These are phyloP conservation scores for Leucogyrophana mollusca DNA, from an alignment of 768 basidiomycete genomes.

Conservation along the genomic window DNA sequence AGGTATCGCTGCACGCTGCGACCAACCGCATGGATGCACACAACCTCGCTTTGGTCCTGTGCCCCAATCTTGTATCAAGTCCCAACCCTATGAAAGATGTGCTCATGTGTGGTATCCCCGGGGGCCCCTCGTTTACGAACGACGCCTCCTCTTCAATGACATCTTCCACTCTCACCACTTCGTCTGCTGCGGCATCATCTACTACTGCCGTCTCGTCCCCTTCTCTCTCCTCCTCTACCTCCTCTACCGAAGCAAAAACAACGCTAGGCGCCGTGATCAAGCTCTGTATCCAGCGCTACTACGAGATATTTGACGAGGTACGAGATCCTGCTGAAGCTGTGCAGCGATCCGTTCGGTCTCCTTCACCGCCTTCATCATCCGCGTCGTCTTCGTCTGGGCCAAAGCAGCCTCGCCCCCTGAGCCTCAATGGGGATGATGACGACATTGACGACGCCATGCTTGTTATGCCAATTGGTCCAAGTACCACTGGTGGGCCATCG, in stretches of 20 bases:
- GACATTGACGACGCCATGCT: slow-evolving; percentile 76
- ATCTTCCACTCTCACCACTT: slow-evolving; percentile 9
- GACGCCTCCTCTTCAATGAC: slow-evolving; percentile 21
- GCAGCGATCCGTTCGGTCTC: slow-evolving; percentile 24
- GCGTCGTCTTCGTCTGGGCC: slow-evolving; percentile 21
- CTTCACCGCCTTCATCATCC: slow-evolving; percentile 22
- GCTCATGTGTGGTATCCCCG: slow-evolving; percentile 65
- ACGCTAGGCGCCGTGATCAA: slow-evolving; percentile 73
- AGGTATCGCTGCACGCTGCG: slow-evolving; percentile 66
- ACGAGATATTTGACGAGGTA: slow-evolving; percentile 85
- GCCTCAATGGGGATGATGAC: slow-evolving; percentile 51
- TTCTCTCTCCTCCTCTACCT: slow-evolving; percentile 22
- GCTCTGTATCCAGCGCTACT: slow-evolving; percentile 79
- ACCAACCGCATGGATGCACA: slow-evolving; percentile 80
- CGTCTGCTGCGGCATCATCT: slow-evolving; percentile 4
- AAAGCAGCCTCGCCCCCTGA: slow-evolving; percentile 19
- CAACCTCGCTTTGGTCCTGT: slow-evolving; percentile 78
- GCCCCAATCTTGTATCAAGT: slow-evolving; percentile 76
- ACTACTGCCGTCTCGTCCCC: slow-evolving; percentile 6
- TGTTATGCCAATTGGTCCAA: slow-evolving; percentile 66
- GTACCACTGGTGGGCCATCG: slow-evolving; percentile 8
- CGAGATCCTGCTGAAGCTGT: slow-evolving; percentile 66
- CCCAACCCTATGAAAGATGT: slow-evolving; percentile 70
- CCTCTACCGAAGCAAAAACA: slow-evolving; percentile 44
- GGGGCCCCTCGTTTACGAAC: slow-evolving; percentile 38